phyloP scores from a whole-genome alignment of 1,284 basidiomycete species.

The Porodaedalea pini region DNA sequence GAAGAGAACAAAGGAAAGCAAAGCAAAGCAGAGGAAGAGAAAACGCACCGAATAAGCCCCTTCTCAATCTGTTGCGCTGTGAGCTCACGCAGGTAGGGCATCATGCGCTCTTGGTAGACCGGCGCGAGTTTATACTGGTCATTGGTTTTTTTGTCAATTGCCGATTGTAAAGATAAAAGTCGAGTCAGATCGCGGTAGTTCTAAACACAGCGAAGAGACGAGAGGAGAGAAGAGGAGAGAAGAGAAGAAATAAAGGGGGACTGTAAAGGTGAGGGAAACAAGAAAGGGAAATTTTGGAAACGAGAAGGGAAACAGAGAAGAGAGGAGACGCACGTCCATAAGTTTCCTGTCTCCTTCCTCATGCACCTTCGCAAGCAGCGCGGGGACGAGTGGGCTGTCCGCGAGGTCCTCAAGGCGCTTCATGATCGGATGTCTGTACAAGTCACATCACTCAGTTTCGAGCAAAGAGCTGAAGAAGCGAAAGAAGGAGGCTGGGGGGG shows the following conservation, averaged over 20 bases:
- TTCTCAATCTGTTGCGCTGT: conserved; percentile 34
- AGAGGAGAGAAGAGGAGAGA: background rate
- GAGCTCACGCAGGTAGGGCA: conserved; percentile 37
- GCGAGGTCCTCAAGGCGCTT: conserved; percentile 35
- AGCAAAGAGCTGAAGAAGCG: background rate
- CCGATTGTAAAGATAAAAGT: too few species aligned
- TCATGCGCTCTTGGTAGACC: conserved; percentile 32
- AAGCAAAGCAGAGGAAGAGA: background rate
- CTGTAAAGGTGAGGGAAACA: too few species aligned
- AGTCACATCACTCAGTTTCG: background rate
- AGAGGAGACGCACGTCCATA: conserved; percentile 29
- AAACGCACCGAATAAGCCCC: conserved; percentile 34
- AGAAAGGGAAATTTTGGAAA: too few species aligned
- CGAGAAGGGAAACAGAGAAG: too few species aligned
- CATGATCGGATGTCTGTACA: conserved; percentile 35
- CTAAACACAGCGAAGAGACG: too few species aligned
- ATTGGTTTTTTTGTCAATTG: background rate
- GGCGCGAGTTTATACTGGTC: conserved; percentile 37
- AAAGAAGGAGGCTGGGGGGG: too few species aligned
- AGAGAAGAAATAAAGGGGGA: background rate
- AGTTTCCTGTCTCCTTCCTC: conserved; percentile 31
- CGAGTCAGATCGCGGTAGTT: background rate
- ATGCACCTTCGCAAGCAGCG: conserved; percentile 37
- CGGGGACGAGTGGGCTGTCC: conserved; percentile 37
- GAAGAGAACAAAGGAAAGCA: background rate